These are phyloP conservation scores for Tetracladium marchalianum DNA, from an alignment of 495 filamentous ascomycete genomes.

Conservation along the genomic window DNA sequence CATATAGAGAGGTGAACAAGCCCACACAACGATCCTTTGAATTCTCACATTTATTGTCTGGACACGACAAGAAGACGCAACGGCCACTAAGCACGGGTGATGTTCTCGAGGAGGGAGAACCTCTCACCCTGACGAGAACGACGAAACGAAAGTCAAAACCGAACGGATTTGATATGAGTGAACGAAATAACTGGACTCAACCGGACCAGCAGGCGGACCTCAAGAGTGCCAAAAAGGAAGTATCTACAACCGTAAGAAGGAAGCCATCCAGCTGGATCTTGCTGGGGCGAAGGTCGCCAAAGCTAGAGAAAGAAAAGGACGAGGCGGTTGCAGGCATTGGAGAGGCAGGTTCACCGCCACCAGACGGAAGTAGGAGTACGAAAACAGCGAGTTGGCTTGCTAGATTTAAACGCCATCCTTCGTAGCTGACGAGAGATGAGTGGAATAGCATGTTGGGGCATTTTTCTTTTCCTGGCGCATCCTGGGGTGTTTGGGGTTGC, in stretches of 20 bases:
- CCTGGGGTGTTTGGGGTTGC: too few species aligned
- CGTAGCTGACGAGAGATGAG: too few species aligned
- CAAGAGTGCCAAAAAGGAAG: conserved; percentile 2
- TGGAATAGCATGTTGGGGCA: too few species aligned
- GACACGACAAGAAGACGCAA: not conserved
- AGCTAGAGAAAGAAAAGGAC: conserved; percentile 1
- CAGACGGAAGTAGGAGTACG: conserved; percentile 1
- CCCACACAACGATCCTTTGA: conserved; percentile 14
- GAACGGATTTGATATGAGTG: conserved; percentile 2
- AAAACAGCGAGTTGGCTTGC: conserved; percentile 10
- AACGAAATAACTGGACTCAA: conserved; percentile 19
- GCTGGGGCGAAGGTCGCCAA: conserved; percentile 4
- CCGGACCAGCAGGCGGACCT: conserved; percentile 6
- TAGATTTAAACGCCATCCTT: conserved; percentile 12
- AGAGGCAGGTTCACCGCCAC: conserved; percentile 6
- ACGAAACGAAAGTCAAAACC: conserved; percentile 1
- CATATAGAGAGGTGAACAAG: conserved; percentile 15
- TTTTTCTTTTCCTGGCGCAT: too few species aligned
- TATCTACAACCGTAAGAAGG: conserved; percentile 7
- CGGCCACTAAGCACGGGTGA: conserved; percentile 17
- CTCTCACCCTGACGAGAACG: not conserved
- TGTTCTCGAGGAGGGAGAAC: conserved; percentile 1
- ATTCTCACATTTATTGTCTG: conserved; percentile 4
- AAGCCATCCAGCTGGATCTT: conserved; percentile 13
- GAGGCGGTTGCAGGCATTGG: conserved; percentile 4